phyloP scores from a whole-genome alignment of 2,329 filamentous ascomycete species.

The Aspergillus cejpii region DNA sequence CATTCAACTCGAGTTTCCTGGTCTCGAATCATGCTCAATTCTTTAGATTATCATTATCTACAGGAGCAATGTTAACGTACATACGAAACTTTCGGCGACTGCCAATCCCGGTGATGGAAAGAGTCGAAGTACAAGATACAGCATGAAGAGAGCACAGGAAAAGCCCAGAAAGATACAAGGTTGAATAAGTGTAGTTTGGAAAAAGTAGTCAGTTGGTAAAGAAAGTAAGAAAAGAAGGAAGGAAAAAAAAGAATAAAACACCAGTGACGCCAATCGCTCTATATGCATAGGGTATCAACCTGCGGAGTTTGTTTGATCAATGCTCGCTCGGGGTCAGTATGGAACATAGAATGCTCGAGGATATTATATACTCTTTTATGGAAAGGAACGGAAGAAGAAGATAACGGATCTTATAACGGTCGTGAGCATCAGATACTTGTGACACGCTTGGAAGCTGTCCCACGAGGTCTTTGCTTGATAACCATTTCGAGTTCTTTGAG shows the following conservation, averaged over 20 bases:
- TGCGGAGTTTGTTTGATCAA: slow-evolving; percentile 15
- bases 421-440: slow-evolving; percentile 37
- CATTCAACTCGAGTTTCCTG: background rate
- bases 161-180: background rate
- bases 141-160: slow-evolving; percentile 2
- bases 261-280: slow-evolving; percentile 30
- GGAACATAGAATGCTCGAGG: slow-evolving; percentile 1
- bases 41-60: slow-evolving; percentile 23
- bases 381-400: background rate
- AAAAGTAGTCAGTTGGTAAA: slow-evolving; percentile 2
- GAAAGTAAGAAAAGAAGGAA: slow-evolving; percentile 9
- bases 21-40: background rate
- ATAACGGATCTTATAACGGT: background rate
- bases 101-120: slow-evolving; percentile 1
- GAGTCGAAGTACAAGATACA: background rate
- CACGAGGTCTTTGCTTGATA: slow-evolving; percentile 55
- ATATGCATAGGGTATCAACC: slow-evolving; percentile 33
- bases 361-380: slow-evolving; percentile 3
- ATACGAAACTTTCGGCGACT: slow-evolving; percentile 6
- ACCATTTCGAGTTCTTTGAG: slow-evolving; percentile 87
- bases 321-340: slow-evolving; percentile 12
- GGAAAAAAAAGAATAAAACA: slow-evolving; percentile 18
- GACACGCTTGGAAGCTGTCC: slow-evolving; percentile 37
- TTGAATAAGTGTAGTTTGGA: slow-evolving; percentile 2
- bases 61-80: slow-evolving; percentile 1